Conservation (phyloP, 2,329 filamentous ascomycete species). For the Hirsutella thompsonii region DNA sequence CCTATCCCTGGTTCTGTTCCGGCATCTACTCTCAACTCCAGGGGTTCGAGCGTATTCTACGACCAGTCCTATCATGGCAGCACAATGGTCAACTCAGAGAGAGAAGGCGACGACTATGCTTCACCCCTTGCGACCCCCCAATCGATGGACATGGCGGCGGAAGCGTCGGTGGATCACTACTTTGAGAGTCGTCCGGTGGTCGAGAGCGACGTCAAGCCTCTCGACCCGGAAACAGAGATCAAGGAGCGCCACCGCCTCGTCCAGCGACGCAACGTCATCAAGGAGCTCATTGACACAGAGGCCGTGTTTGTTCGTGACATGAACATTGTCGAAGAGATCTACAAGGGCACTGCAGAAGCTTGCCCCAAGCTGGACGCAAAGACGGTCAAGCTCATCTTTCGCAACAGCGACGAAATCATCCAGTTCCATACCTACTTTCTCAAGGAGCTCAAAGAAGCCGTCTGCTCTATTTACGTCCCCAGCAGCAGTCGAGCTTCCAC, state of each 20-base stretch:
- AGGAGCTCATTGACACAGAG: conserved; percentile 88
- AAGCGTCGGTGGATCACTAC: conserved; percentile 27
- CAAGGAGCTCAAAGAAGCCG: conserved; percentile 66
- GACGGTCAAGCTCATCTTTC: conserved; percentile 82
- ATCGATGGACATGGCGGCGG: conserved; percentile 32
- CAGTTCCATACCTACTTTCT: conserved; percentile 74
- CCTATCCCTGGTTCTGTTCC: conserved; percentile 28
- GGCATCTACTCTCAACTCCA: conserved; percentile 22
- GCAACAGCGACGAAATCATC: conserved; percentile 85
- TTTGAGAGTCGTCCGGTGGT: conserved; percentile 21
- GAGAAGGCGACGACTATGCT: conserved; percentile 31
- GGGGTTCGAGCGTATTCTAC: conserved; percentile 27
- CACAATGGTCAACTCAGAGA: conserved; percentile 29
- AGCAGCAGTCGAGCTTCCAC: conserved; percentile 30
- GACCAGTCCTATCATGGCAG: conserved; percentile 24
- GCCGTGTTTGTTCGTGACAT: conserved; percentile 85
- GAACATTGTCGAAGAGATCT: conserved; percentile 96
- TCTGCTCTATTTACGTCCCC: conserved; percentile 66
- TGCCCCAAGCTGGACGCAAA: conserved; percentile 68
- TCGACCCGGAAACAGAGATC: conserved; percentile 25
- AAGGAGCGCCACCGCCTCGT: conserved; percentile 60
- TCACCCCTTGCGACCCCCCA: conserved; percentile 29
- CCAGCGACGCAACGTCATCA: conserved; percentile 73
- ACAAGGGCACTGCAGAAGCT: conserved; percentile 81
- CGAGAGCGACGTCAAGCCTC: conserved; percentile 23